Conservation (phyloP, 2,329 filamentous ascomycete genomes). For the Cylindrodendrum hubeiense region DNA sequence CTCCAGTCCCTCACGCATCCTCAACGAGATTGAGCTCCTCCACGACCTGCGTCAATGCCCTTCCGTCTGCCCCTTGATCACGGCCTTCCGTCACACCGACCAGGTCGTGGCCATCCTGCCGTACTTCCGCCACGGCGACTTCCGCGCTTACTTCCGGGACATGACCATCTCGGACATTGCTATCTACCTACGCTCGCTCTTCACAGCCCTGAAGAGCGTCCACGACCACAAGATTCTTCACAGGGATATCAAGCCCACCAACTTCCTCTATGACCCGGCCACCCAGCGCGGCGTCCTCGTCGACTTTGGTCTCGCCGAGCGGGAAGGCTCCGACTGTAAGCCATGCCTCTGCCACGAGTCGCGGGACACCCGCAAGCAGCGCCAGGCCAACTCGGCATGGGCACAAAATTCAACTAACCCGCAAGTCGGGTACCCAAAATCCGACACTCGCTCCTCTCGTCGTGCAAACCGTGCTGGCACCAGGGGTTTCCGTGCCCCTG, state of each 20-base stretch:
- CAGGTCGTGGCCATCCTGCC: slow-evolving; percentile 96
- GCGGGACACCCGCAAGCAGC: slow-evolving; percentile 70
- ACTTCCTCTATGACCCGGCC: slow-evolving; percentile 91
- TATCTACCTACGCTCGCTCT: slow-evolving; percentile 89
- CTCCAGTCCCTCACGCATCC: slow-evolving; percentile 90
- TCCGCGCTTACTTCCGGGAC: slow-evolving; percentile 92
- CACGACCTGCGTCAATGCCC: slow-evolving; percentile 86
- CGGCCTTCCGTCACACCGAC: slow-evolving; percentile 93
- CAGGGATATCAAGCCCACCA: slow-evolving; percentile 96
- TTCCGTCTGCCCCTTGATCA: slow-evolving; percentile 94
- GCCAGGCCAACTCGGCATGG: slow-evolving; percentile 69
- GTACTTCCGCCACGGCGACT: slow-evolving; percentile 96
- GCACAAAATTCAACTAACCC: slow-evolving; percentile 62
- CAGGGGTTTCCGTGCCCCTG: slow-evolving; percentile 93
- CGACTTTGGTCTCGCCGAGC: slow-evolving; percentile 98
- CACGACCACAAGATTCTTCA: slow-evolving; percentile 90
- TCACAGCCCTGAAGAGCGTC: slow-evolving; percentile 85
- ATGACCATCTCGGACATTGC: slow-evolving; percentile 90
- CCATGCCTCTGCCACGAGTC: slow-evolving; percentile 85
- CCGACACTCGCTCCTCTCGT: slow-evolving; percentile 87
- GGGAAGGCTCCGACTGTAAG: slow-evolving; percentile 80
- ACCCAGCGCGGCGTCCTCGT: slow-evolving; percentile 89
- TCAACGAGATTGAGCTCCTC: slow-evolving; percentile 95
- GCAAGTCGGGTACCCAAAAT: slow-evolving; percentile 84
- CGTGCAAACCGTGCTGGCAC: slow-evolving; percentile 96